Evolutionary conservation across 306 rosid genomes (phyloP).

Genomic region (Ceratonia siliqua): DNA sequence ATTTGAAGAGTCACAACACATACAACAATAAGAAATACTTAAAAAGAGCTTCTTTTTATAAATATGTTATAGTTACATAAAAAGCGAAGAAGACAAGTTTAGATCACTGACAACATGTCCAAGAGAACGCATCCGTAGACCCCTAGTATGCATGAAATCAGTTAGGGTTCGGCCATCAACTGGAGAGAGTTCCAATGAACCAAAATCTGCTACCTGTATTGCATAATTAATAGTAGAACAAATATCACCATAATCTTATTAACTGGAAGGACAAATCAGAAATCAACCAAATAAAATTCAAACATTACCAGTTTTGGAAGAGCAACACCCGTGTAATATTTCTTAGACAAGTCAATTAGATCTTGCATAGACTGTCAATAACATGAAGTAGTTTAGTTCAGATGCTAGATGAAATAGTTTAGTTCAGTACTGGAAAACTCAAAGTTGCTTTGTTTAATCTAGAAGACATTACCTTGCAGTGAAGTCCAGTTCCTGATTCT

Average conservation of each 20-base stretch:
- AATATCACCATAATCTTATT: conserved; percentile 36
- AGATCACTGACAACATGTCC: conserved; percentile 88
- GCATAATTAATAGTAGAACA: conserved; percentile 36
- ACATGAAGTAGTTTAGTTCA: conserved; percentile 42
- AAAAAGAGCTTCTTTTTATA: conserved; percentile 12
- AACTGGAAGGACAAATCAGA: conserved; percentile 25
- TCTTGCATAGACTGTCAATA: conserved; percentile 82
- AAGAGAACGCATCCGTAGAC: conserved; percentile 89
- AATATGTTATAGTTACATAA: not conserved
- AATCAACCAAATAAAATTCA: conserved; percentile 40
- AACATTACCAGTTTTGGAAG: conserved; percentile 94
- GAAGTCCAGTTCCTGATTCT: conserved; percentile 92
- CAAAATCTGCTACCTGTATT: conserved; percentile 97
- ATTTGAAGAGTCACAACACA: conserved; percentile 14
- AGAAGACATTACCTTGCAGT: conserved; percentile 74
- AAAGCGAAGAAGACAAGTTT: conserved; percentile 26
- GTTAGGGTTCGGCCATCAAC: conserved; percentile 99
- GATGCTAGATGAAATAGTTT: conserved; percentile 21
- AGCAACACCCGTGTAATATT: conserved; percentile 90
- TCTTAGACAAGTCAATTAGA: conserved; percentile 68
- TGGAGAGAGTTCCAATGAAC: conserved; percentile 96
- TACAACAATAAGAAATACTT: conserved; percentile 6
- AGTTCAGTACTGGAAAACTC: conserved; percentile 32
- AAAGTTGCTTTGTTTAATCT: conserved; percentile 20
- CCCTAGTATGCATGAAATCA: conserved; percentile 99